Conservation (phyloP, 2,329 filamentous ascomycete species). For the Fragosphaeria purpurea region DNA sequence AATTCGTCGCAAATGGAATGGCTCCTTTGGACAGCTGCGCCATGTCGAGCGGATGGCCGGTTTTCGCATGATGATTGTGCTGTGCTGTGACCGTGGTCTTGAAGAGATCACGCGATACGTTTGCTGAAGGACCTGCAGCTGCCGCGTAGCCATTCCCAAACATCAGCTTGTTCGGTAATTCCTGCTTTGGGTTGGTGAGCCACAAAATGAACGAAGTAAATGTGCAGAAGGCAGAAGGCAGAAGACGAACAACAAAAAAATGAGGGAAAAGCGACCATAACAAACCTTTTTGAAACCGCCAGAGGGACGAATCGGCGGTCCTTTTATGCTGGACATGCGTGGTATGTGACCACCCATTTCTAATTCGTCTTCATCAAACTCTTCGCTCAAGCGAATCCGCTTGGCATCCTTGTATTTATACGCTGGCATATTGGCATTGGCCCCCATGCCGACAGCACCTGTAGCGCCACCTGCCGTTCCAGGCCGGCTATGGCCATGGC, state of each 20-base stretch:
- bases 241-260: too few relatives aligned
- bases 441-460: background rate
- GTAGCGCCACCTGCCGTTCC: conserved; percentile 2
- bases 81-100: conserved; percentile 58
- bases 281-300: conserved; percentile 58
- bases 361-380: conserved; percentile 50
- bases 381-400: conserved; percentile 67
- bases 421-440: conserved; percentile 36
- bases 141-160: conserved; percentile 53
- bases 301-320: conserved; percentile 76
- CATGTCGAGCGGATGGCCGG: conserved; percentile 67
- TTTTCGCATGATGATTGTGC: conserved; percentile 53
- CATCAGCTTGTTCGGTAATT: conserved; percentile 48
- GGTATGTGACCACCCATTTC: conserved; percentile 47
- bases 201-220: background rate
- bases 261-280: background rate
- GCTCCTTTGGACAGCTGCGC: conserved; percentile 79
- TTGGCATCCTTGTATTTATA: conserved; percentile 66
- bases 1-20: conserved; percentile 74
- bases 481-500: conserved; percentile 5
- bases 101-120: conserved; percentile 47
- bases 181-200: conserved; percentile 29
- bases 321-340: conserved; percentile 55
- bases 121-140: conserved; percentile 43
- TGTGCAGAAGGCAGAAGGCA: background rate